Percentiles rank a stretch among this genome's conserved stretches.
Evolutionary conservation across 306 rosid genomes (phyloP).

Genomic region (Ceratonia siliqua): DNA sequence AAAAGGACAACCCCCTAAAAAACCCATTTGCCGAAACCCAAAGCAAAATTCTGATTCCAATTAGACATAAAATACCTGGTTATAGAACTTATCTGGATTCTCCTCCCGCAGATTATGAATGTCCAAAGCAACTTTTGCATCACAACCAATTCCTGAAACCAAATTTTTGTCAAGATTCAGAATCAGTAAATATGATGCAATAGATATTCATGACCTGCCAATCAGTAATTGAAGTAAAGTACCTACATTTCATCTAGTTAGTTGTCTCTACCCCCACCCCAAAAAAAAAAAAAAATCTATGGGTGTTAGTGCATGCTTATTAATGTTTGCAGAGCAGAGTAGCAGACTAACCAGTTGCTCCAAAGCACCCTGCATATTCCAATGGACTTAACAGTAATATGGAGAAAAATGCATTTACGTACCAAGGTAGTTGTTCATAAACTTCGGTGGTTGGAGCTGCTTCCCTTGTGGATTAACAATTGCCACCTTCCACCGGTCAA

Average conservation of each 20-base stretch:
- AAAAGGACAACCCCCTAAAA: too few relatives aligned
- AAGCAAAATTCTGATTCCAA: too few relatives aligned
- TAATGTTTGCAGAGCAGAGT: slow-evolving; percentile 13
- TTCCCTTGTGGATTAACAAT: slow-evolving; percentile 67
- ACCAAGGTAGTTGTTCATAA: slow-evolving; percentile 98
- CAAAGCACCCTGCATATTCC: slow-evolving; percentile 12
- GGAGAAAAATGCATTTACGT: slow-evolving; percentile 37
- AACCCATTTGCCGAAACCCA: too few relatives aligned
- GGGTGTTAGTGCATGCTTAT: neutral
- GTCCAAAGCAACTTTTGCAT: slow-evolving; percentile 99
- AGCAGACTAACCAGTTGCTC: slow-evolving; percentile 29
- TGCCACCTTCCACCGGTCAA: slow-evolving; percentile 92
- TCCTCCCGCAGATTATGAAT: slow-evolving; percentile 98
- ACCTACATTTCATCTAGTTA: neutral
- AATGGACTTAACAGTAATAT: slow-evolving; percentile 18
- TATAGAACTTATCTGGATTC: slow-evolving; percentile 95
- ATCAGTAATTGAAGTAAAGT: neutral
- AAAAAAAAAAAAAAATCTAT: neutral
- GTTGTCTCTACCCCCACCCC: slow-evolving; percentile 21
- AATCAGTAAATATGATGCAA: slow-evolving; percentile 35
- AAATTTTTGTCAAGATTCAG: slow-evolving; percentile 32
- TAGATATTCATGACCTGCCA: slow-evolving; percentile 18
- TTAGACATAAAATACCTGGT: slow-evolving; percentile 67
- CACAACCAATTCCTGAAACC: slow-evolving; percentile 89
- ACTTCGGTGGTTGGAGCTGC: slow-evolving; percentile 67